A percentile compares a stretch with the other conserved stretches of the same genome.
Conservation (phyloP, 805 yeast species). For the Candida parachauliodes region DNA sequence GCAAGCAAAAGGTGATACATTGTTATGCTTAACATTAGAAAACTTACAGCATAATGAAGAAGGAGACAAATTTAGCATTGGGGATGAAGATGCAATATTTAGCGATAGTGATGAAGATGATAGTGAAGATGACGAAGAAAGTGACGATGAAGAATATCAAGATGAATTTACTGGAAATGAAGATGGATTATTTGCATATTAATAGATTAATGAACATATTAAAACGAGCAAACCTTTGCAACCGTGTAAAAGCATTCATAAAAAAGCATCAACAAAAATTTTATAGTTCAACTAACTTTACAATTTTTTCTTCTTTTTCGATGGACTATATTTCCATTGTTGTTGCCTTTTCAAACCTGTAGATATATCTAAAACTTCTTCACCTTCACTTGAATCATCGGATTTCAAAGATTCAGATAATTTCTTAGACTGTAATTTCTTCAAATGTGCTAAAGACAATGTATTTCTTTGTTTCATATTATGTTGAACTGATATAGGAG, state of each 20-base stretch:
- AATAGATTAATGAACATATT: conserved; percentile 6
- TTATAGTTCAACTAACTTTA: background rate
- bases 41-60: conserved; percentile 13
- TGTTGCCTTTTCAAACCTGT: background rate
- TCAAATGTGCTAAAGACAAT: background rate
- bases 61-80: conserved; percentile 23
- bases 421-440: conserved; percentile 3
- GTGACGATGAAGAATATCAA: conserved; percentile 35
- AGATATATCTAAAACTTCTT: background rate
- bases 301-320: conserved; percentile 9
- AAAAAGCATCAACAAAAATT: background rate
- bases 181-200: conserved; percentile 47
- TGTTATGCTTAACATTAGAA: conserved; percentile 41
- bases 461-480: conserved; percentile 16
- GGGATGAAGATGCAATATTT: conserved; percentile 27
- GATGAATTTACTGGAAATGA: conserved; percentile 56
- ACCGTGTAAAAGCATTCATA: no score
- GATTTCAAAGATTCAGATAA: background rate
- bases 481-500: conserved; percentile 39
- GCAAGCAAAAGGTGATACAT: conserved; percentile 56
- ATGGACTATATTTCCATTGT: conserved; percentile 5
- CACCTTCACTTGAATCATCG: conserved; percentile 8
- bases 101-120: conserved; percentile 34
- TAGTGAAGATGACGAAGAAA: conserved; percentile 53
- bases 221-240: no score